phyloP scores from a whole-genome alignment of 176 grass and related monocot species.

The Thalia dealbata region DNA sequence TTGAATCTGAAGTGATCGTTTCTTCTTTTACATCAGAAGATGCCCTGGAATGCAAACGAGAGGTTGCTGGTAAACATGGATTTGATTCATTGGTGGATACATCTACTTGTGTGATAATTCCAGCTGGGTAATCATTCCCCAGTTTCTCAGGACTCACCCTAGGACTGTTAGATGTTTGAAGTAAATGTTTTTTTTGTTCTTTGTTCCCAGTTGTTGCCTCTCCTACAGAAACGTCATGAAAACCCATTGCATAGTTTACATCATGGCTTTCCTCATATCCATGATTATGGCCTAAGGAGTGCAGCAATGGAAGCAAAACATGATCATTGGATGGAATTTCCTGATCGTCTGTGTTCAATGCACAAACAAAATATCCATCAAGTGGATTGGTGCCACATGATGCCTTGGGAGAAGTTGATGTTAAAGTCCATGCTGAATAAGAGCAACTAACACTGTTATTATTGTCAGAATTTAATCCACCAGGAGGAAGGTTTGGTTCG shows the following conservation, averaged over 20 bases:
- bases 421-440: slow-evolving; percentile 29
- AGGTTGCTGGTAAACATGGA: no score
- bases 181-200: neutral
- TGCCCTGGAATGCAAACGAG: no score
- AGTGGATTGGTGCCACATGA: no score
- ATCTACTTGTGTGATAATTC: neutral
- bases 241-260: neutral
- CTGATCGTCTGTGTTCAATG: slow-evolving; percentile 44
- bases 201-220: neutral
- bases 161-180: neutral
- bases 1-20: neutral
- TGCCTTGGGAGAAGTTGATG: slow-evolving; percentile 27
- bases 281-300: slow-evolving; percentile 11
- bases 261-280: neutral
- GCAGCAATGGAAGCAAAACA: slow-evolving; percentile 20
- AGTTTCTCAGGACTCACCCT: neutral
- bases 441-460: slow-evolving; percentile 18
- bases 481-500: neutral
- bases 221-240: neutral
- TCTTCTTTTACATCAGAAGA: no score
- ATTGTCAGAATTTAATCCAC: slow-evolving; percentile 15
- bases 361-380: slow-evolving; percentile 9
- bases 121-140: neutral
- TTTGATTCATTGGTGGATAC: neutral
- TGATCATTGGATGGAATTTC: slow-evolving; percentile 60